Conservation (phyloP, 768 basidiomycete species). For the Tylopilus felleus region DNA sequence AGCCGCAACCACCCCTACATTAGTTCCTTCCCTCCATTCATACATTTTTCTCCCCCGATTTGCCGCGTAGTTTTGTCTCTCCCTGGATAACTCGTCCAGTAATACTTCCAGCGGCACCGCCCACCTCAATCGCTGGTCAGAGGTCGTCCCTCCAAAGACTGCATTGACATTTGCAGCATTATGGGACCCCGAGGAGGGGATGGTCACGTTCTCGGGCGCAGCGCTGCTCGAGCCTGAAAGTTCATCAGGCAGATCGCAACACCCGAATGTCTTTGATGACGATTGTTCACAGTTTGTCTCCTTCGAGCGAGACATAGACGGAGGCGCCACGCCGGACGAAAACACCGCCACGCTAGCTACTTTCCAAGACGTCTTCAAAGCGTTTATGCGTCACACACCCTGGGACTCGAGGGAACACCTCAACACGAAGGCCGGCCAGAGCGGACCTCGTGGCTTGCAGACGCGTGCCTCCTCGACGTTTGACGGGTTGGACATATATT, state of each 20-base stretch:
- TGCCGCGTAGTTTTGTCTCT: conserved; percentile 19
- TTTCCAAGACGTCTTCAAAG: conserved; percentile 31
- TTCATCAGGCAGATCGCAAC: conserved; percentile 4
- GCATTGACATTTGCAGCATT: conserved; percentile 58
- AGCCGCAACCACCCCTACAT: background rate
- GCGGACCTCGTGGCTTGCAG: conserved; percentile 8
- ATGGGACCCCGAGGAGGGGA: conserved; percentile 56
- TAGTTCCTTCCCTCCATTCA: background rate
- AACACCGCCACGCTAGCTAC: conserved; percentile 20
- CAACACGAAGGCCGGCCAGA: conserved; percentile 8
- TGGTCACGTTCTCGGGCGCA: conserved; percentile 55
- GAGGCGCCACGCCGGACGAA: conserved; percentile 11
- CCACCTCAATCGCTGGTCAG: conserved; percentile 48
- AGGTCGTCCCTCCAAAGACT: conserved; percentile 52
- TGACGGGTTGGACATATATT: conserved; percentile 31
- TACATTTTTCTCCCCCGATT: background rate
- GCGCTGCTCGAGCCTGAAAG: conserved; percentile 38
- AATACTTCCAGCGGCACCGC: conserved; percentile 8
- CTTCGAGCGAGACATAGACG: conserved; percentile 15
- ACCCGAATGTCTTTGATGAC: conserved; percentile 16
- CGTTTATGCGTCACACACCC: conserved; percentile 24
- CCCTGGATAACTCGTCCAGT: conserved; percentile 18
- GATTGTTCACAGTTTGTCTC: conserved; percentile 11
- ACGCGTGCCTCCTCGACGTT: conserved; percentile 30
- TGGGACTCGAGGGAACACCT: conserved; percentile 22